Evolutionary conservation across 331 rosid species (phyloP).

Genomic region (Spiraea crenata): DNA sequence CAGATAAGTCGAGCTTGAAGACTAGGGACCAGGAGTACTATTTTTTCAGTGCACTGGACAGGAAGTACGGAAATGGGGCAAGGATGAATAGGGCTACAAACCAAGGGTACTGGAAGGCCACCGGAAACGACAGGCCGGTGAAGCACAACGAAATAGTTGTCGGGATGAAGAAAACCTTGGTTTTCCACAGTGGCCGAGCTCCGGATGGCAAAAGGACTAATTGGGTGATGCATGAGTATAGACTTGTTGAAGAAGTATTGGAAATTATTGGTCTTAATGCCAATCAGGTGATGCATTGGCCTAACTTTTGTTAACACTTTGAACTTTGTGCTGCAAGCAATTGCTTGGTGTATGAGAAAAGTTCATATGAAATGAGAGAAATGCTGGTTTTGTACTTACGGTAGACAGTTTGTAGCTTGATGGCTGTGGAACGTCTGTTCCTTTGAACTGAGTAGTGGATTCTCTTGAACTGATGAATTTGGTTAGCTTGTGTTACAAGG

Average conservation of each 20-base stretch:
- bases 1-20: slow-evolving; percentile 91
- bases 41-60: slow-evolving; percentile 91
- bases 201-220: slow-evolving; percentile 93
- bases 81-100: slow-evolving; percentile 96
- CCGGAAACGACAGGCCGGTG: slow-evolving; percentile 92
- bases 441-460: slow-evolving; percentile 25
- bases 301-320: slow-evolving; percentile 15
- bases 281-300: slow-evolving; percentile 69
- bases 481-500: slow-evolving; percentile 28
- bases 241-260: slow-evolving; percentile 78
- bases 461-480: slow-evolving; percentile 25
- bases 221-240: slow-evolving; percentile 99
- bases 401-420: slow-evolving; percentile 19
- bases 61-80: slow-evolving; percentile 98
- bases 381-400: slow-evolving; percentile 24
- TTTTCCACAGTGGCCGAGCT: slow-evolving; percentile 97
- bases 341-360: neutral
- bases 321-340: neutral
- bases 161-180: slow-evolving; percentile 94
- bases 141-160: slow-evolving; percentile 57
- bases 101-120: slow-evolving; percentile 98
- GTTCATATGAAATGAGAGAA: slow-evolving; percentile 29
- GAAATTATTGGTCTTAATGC: slow-evolving; percentile 61
- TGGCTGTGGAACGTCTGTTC: slow-evolving; percentile 15
- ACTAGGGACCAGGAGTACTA: slow-evolving; percentile 99